Evolutionary conservation across 495 filamentous ascomycete genomes (phyloP).

Genomic region (Neurospora hispaniola): DNA sequence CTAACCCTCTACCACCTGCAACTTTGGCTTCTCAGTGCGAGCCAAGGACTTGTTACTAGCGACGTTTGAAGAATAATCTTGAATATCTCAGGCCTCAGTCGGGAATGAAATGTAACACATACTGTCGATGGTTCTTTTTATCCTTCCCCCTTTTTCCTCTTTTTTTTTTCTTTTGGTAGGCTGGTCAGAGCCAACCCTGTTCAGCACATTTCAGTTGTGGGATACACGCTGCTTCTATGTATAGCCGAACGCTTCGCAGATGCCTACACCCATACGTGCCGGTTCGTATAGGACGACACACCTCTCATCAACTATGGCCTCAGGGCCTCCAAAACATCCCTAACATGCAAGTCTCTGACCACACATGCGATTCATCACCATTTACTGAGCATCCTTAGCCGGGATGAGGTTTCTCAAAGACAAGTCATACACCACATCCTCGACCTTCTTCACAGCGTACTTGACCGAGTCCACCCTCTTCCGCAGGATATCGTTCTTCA

Average conservation of each 20-base stretch:
- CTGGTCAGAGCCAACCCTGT: background rate
- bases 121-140: background rate
- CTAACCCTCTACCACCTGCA: constrained; percentile 13
- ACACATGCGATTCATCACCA: background rate
- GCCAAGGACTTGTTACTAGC: background rate
- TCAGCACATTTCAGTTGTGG: background rate
- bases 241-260: background rate
- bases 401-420: constrained; percentile 75
- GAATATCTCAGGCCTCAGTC: too few species aligned
- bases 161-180: background rate
- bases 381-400: constrained; percentile 15
- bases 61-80: background rate
- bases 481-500: constrained; percentile 89
- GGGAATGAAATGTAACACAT: too few species aligned
- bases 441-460: constrained; percentile 94
- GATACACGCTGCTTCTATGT: background rate
- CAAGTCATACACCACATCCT: constrained; percentile 95
- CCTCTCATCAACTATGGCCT: background rate
- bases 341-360: background rate
- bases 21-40: background rate
- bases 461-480: constrained; percentile 89
- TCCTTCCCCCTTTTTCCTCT: too few species aligned
- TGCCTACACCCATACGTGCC: background rate
- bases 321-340: background rate
- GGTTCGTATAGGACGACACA: background rate